phyloP scores from a whole-genome alignment of 306 rosid species.

The Corylus heterophylla region DNA sequence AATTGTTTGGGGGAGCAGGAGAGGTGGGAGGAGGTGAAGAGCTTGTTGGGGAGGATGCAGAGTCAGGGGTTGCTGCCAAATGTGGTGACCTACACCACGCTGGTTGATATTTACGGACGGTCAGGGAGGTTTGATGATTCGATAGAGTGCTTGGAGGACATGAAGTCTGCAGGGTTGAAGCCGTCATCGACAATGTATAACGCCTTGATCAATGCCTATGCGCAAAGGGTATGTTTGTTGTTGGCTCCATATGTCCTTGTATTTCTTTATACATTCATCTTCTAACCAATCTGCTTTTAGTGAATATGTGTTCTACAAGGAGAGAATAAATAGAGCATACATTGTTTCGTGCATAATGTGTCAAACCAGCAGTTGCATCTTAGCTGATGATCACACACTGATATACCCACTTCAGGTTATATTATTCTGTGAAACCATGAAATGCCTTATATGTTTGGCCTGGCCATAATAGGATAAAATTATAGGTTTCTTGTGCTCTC shows the following conservation, averaged over 20 bases:
- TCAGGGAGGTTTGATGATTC: slow-evolving; percentile 86
- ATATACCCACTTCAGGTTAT: too few species aligned
- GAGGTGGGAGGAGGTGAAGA: slow-evolving; percentile 74
- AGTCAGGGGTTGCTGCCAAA: slow-evolving; percentile 83
- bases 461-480: neutral
- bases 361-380: neutral
- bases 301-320: neutral
- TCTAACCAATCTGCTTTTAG: neutral
- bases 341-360: neutral
- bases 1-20: slow-evolving; percentile 77
- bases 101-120: slow-evolving; percentile 76
- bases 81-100: slow-evolving; percentile 80
- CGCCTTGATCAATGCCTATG: slow-evolving; percentile 90
- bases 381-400: too few species aligned
- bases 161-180: slow-evolving; percentile 78
- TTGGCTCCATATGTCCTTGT: neutral
- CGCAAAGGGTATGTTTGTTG: slow-evolving; percentile 67
- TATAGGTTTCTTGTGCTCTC: neutral
- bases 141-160: slow-evolving; percentile 71
- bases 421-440: neutral
- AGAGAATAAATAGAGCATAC: neutral
- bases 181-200: slow-evolving; percentile 87
- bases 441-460: neutral
- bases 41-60: slow-evolving; percentile 71
- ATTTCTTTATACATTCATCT: neutral